Evolutionary conservation across 2,329 filamentous ascomycete genomes (phyloP).

Genomic region (Escovopsis sp.): DNA sequence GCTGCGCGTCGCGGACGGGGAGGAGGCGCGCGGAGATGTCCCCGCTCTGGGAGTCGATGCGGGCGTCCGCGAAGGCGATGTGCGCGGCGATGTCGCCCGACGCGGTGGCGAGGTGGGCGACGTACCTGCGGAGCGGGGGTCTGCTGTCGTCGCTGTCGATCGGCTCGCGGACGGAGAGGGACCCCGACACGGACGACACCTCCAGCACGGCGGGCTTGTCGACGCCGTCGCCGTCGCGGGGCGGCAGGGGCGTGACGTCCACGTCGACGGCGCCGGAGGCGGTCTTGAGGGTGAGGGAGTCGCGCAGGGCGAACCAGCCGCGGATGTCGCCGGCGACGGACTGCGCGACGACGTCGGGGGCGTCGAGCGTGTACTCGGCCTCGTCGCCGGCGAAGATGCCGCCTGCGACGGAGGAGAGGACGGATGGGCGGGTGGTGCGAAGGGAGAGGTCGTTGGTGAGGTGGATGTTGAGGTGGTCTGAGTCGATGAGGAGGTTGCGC

Average conservation of each 20-base stretch:
- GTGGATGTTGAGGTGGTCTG: conserved; percentile 24
- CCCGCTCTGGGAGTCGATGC: conserved; percentile 26
- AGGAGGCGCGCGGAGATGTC: conserved; percentile 24
- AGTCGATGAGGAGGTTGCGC: conserved; percentile 19
- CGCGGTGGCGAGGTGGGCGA: conserved; percentile 25
- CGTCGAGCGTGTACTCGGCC: conserved; percentile 24
- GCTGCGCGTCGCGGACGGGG: conserved; percentile 25
- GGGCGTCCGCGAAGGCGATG: conserved; percentile 22
- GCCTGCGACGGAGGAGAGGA: conserved; percentile 15
- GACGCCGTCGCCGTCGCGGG: conserved; percentile 17
- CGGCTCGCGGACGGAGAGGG: conserved; percentile 25
- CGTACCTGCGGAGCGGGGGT: conserved; percentile 25
- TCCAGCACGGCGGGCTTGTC: conserved; percentile 22
- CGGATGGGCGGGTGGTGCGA: conserved; percentile 13
- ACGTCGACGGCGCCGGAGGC: conserved; percentile 27
- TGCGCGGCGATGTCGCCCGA: conserved; percentile 28
- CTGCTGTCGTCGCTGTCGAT: conserved; percentile 11
- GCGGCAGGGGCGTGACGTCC: conserved; percentile 25
- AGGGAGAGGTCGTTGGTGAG: conserved; percentile 17
- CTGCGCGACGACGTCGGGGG: conserved; percentile 24
- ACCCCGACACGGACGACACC: conserved; percentile 28
- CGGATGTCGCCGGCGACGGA: conserved; percentile 28
- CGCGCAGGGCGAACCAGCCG: conserved; percentile 36
- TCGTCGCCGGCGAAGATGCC: conserved; percentile 19
- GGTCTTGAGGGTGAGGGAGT: conserved; percentile 29